Evolutionary conservation across 139 green algal species (phyloP).

Genomic region (Penium margaritaceum): DNA sequence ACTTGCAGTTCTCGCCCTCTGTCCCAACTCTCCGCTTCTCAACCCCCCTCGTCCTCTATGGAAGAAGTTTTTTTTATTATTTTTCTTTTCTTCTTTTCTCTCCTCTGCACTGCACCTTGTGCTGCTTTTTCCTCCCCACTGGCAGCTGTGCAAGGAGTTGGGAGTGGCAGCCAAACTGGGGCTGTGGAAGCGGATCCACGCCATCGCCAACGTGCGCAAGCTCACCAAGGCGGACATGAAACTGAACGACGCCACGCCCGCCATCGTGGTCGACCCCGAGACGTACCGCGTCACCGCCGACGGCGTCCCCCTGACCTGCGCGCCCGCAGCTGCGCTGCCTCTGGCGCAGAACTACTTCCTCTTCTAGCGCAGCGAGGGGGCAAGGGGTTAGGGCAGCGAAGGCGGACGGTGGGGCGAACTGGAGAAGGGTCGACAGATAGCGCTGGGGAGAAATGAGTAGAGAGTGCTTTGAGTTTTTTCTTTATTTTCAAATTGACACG

Average conservation of each 20-base stretch:
- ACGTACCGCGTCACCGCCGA: conserved; percentile 54
- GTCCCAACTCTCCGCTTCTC: not conserved
- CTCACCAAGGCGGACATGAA: conserved; percentile 54
- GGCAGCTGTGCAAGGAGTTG: conserved; percentile 14
- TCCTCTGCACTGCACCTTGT: no score
- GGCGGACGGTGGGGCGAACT: not conserved
- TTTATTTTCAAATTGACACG: no score
- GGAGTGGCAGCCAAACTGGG: conserved; percentile 32
- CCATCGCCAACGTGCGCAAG: conserved; percentile 31
- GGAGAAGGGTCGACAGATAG: not conserved
- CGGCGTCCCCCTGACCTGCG: conserved; percentile 44
- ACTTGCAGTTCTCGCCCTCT: no score
- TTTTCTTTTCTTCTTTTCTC: no score
- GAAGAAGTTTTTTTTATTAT: no score
- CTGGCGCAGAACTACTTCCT: conserved; percentile 53
- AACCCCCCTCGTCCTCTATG: not conserved
- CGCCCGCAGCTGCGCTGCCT: conserved; percentile 40
- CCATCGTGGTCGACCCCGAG: conserved; percentile 52
- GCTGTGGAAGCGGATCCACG: conserved; percentile 38
- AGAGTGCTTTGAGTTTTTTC: no score
- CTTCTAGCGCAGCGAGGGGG: conserved; percentile 27
- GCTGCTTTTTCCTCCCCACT: not conserved
- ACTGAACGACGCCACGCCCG: conserved; percentile 43
- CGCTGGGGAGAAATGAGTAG: no score
- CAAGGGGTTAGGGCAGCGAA: not conserved